Evolutionary conservation across 2,329 filamentous ascomycete genomes (phyloP).

Genomic region (Fusarium acutatum): DNA sequence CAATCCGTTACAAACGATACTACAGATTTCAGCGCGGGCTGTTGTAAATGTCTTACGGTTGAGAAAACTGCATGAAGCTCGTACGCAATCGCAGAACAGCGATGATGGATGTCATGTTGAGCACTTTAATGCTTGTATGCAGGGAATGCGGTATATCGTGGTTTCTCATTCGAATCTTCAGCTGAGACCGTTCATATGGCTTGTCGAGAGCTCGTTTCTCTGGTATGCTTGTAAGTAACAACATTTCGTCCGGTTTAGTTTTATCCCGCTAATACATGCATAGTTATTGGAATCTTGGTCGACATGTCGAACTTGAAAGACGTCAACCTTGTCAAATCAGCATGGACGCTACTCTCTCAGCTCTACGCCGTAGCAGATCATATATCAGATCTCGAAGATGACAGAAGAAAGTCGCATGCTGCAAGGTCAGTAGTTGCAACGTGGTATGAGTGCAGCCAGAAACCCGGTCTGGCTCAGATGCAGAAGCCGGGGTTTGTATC

Average conservation of each 20-base stretch:
- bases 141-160: conserved; percentile 3
- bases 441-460: conserved; percentile 21
- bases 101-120: conserved; percentile 7
- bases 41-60: conserved; percentile 3
- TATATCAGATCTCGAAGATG: conserved; percentile 3
- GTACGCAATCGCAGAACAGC: neutral
- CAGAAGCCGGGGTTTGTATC: conserved; percentile 13
- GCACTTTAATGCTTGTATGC: conserved; percentile 18
- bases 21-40: conserved; percentile 12
- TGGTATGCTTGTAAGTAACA: conserved; percentile 16
- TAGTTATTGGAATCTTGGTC: conserved; percentile 16
- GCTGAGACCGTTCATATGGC: neutral
- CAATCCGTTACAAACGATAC: neutral
- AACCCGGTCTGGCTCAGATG: neutral
- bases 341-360: neutral
- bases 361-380: neutral
- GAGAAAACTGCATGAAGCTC: conserved; percentile 1
- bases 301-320: conserved; percentile 11
- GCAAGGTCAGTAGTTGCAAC: conserved; percentile 14
- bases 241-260: accelerated
- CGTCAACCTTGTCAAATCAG: neutral
- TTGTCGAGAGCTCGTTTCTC: neutral
- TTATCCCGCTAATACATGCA: neutral
- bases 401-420: conserved; percentile 1
- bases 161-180: neutral